These are phyloP conservation scores for Naumovozyma baii DNA, from an alignment of 805 yeast species.

Conservation along the genomic window DNA sequence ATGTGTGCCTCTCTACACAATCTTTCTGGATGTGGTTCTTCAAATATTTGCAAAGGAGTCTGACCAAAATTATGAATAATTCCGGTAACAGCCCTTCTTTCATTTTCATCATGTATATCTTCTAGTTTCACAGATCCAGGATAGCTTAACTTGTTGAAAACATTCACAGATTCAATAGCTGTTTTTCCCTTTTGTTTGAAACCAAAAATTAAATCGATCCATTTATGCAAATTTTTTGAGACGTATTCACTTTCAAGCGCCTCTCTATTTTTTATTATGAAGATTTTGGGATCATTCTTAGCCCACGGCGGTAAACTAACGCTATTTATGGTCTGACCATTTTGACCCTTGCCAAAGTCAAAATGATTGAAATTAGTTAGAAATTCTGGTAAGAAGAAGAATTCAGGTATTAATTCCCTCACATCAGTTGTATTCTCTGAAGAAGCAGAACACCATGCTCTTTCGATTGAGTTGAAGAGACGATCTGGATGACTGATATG, in stretches of 20 bases:
- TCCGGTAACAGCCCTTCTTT: constrained; percentile 67
- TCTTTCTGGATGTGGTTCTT: constrained; percentile 52
- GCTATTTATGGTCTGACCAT: constrained; percentile 44
- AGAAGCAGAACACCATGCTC: constrained; percentile 76
- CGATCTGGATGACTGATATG: constrained; percentile 84
- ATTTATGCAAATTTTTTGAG: constrained; percentile 60
- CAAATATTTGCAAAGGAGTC: constrained; percentile 68
- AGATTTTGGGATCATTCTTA: constrained; percentile 60
- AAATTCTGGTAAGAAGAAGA: constrained; percentile 74
- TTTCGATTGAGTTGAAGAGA: constrained; percentile 60
- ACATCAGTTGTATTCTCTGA: constrained; percentile 78
- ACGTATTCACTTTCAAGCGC: constrained; percentile 81
- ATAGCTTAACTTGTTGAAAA: constrained; percentile 76
- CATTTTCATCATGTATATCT: constrained; percentile 59
- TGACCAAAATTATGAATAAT: constrained; percentile 89
- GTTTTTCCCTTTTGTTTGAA: constrained; percentile 63
- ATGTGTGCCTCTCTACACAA: neutral
- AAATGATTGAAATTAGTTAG: constrained; percentile 54
- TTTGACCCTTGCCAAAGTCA: constrained; percentile 63
- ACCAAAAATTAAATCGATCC: constrained; percentile 86
- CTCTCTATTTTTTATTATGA: constrained; percentile 65
- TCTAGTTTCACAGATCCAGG: constrained; percentile 77
- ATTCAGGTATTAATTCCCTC: constrained; percentile 79
- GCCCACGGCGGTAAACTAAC: constrained; percentile 83
- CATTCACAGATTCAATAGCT: constrained; percentile 60